Conservation (phyloP, 2,329 filamentous ascomycete species). For the Ophiostoma novo-ulmi region DNA sequence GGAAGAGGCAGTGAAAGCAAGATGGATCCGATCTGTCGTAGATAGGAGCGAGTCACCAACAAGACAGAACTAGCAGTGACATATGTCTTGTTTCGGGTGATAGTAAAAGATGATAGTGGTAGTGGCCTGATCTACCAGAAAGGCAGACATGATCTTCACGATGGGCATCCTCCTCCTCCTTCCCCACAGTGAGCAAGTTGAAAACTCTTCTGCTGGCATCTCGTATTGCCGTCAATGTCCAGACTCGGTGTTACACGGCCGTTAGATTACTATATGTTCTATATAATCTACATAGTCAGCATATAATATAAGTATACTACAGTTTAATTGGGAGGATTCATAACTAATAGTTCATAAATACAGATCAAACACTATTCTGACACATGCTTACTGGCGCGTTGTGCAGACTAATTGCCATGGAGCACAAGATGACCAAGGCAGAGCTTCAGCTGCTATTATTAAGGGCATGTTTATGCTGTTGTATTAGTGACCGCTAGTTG, state of each 20-base stretch:
- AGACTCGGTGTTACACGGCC: slow-evolving; percentile 1
- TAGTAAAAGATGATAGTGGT: not conserved
- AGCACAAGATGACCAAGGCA: slow-evolving; percentile 6
- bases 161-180: not conserved
- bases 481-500: not conserved
- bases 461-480: not conserved
- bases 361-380: not conserved
- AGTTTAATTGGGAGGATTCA: not conserved
- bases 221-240: not conserved
- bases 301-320: not conserved
- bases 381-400: not conserved
- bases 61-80: not conserved
- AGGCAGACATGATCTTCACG: not conserved
- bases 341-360: not conserved
- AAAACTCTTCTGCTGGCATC: slow-evolving; percentile 7
- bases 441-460: not conserved
- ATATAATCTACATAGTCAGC: not conserved
- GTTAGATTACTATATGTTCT: not conserved
- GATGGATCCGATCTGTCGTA: slow-evolving; percentile 4
- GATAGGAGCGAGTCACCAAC: slow-evolving; percentile 6
- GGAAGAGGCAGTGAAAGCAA: not conserved
- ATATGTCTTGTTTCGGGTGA: not conserved
- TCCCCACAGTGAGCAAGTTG: slow-evolving; percentile 10
- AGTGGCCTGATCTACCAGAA: not conserved
- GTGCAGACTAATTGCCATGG: not conserved